Conservation (phyloP, 345 rosid species). For the Bruguiera parviflora region DNA sequence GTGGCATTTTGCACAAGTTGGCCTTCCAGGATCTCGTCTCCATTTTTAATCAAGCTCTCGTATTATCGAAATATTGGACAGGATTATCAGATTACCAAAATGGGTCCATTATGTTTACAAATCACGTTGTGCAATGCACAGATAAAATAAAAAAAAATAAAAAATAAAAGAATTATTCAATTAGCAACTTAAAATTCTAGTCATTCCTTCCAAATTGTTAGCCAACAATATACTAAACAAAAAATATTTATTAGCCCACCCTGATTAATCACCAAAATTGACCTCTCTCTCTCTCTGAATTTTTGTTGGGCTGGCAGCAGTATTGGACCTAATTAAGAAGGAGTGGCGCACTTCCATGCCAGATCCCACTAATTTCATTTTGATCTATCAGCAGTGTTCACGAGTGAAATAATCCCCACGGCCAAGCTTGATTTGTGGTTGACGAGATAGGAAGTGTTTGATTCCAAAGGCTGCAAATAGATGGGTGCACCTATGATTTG, state of each 20-base stretch:
- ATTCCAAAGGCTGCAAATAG: neutral
- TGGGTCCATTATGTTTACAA: too few species aligned
- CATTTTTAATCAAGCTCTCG: too few species aligned
- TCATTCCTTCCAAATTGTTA: neutral
- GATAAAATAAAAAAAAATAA: neutral
- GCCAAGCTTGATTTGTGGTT: neutral
- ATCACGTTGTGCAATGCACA: too few species aligned
- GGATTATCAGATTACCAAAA: too few species aligned
- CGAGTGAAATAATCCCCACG: neutral
- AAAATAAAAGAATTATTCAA: neutral
- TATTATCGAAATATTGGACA: too few species aligned
- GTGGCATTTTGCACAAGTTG: too few species aligned
- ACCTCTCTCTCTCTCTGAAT: neutral
- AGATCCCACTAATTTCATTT: slow-evolving; percentile 21
- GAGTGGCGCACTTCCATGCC: neutral
- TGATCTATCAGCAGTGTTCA: neutral
- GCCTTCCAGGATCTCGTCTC: too few species aligned
- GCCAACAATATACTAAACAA: slow-evolving; percentile 10
- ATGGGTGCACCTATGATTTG: neutral
- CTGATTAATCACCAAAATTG: slow-evolving; percentile 18
- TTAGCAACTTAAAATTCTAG: neutral
- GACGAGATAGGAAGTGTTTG: neutral
- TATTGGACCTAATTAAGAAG: neutral
- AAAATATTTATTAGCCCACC: neutral
- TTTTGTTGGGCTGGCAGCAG: slow-evolving; percentile 14